A percentile compares a stretch with the other conserved stretches of the same genome.
phyloP scores from a whole-genome alignment of 306 rosid genomes.

The Prosopis cineraria region DNA sequence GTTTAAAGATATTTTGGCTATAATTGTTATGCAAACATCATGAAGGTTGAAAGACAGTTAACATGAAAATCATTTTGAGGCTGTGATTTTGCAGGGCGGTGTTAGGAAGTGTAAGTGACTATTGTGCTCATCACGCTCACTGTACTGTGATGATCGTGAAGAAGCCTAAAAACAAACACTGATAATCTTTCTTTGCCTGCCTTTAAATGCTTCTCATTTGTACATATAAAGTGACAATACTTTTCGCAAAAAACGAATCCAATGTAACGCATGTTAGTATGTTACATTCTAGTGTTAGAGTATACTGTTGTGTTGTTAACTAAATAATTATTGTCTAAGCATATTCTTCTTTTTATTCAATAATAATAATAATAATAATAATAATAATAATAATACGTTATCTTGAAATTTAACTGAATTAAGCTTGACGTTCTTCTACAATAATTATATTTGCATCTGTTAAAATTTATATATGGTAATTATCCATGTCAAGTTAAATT shows the following conservation, averaged over 20 bases:
- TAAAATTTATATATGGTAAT: too few relatives aligned
- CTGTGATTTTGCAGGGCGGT: conserved; percentile 55
- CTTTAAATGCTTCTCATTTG: conserved; percentile 8
- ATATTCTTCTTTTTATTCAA: background rate
- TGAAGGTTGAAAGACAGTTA: background rate
- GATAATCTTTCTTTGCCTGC: conserved; percentile 10
- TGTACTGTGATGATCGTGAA: conserved; percentile 78
- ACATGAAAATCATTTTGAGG: conserved; percentile 11
- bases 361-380: too few relatives aligned
- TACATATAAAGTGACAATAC: background rate
- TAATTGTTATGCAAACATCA: background rate
- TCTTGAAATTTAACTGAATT: too few relatives aligned
- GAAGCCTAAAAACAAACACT: conserved; percentile 65
- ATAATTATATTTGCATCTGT: too few relatives aligned
- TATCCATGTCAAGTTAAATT: too few relatives aligned
- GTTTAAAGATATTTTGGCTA: background rate
- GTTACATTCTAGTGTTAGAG: background rate
- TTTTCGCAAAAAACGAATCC: too few relatives aligned
- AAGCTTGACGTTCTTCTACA: too few relatives aligned
- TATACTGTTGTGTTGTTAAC: background rate
- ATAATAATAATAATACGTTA: too few relatives aligned
- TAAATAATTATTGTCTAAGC: background rate
- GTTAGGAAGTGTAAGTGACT: conserved; percentile 85
- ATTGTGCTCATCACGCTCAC: conserved; percentile 80
- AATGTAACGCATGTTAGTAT: too few relatives aligned